A percentile compares a stretch with the other conserved stretches of the same genome.
Evolutionary conservation across 164 flowering plant species (phyloP).

Genomic region (Piper longum): DNA sequence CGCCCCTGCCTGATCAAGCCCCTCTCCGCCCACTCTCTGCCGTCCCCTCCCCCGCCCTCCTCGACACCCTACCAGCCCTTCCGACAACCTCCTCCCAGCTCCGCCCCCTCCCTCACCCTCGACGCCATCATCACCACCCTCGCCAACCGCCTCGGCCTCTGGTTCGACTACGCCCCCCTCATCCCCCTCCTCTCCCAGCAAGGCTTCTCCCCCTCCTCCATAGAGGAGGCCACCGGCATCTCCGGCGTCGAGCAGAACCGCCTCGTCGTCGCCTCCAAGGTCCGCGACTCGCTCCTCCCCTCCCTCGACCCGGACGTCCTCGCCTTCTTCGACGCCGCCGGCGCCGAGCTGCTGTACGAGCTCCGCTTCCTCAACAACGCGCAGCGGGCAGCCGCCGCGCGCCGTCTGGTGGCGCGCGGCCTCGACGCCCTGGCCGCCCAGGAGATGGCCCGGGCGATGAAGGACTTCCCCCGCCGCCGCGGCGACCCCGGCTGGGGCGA

Average conservation of each 20-base stretch:
- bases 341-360: constrained; percentile 62
- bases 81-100: constrained; percentile 49
- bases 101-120: constrained; percentile 38
- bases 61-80: constrained; percentile 65
- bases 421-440: constrained; percentile 36
- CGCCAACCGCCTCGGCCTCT: constrained; percentile 62
- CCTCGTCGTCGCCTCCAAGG: constrained; percentile 58
- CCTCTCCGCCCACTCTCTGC: constrained; percentile 2
- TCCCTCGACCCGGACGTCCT: constrained; percentile 32
- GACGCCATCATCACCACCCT: constrained; percentile 41
- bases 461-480: constrained; percentile 60
- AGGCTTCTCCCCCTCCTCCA: constrained; percentile 51
- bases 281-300: constrained; percentile 48
- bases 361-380: constrained; percentile 40
- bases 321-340: constrained; percentile 40
- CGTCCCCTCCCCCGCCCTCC: constrained; percentile 5
- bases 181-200: constrained; percentile 45
- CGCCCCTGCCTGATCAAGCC: neutral
- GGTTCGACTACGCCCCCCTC: constrained; percentile 80
- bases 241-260: constrained; percentile 76
- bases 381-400: constrained; percentile 49
- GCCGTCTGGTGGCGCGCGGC: constrained; percentile 16
- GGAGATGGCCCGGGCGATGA: constrained; percentile 74
- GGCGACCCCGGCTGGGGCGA: constrained; percentile 55
- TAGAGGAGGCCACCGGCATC: constrained; percentile 84